Base-by-base conservation (phyloP, 106 monocot species). In the Dactylorhiza incarnata region DNA sequence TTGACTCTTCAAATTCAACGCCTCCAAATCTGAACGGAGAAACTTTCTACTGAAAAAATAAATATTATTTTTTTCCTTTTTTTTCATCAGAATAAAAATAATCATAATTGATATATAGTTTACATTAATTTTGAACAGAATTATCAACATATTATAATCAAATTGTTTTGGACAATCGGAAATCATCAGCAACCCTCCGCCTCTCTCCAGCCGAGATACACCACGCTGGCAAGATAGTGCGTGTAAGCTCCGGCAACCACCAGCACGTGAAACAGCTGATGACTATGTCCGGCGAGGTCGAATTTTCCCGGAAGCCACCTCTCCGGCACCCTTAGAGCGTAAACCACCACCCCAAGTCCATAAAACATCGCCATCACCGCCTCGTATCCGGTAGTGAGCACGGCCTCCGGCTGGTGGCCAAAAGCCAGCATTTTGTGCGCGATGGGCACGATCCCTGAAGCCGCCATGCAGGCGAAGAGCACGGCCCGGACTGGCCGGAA, bases 271-370 rank as follows among this genome's bases (percentile, higher is more conserved):
- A 82, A 85, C 9, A 85, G 47, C 66, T 85, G 85, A 73, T 85
- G 85, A 48, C 85, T 85, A 19, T 85, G 85, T 5, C 85, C 85
- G 11, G 73, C 78, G n/a, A 85, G 49, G 50, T 85, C 85, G 22
- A 82, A 85, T 53, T 43, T 82, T 54, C 85, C 85, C 6, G 85
- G 85, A 75, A 82, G 10, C 85, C 85, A 85, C 49, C 85, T n/a
- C 76, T 85, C 85, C 74, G 85, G 85, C 45, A 85, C 75, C 47
- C 85, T 78, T 45, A 70, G 11, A 1, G 81, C 66, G 25, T 85
- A 85, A 3, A 85, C 78, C 20, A 78, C 44, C 23, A 82, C 85
- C 9, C 85, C 85, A 0, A 85, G 0, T 19, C 75, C 85, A 45
- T 85, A 85, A 20, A 79, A 81, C 1, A 7, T 8, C 2, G 68